Percentiles rank a stretch among this genome's conserved stretches.
phyloP scores from a whole-genome alignment of 495 filamentous ascomycete species.

The Lasiosphaeria ovina region DNA sequence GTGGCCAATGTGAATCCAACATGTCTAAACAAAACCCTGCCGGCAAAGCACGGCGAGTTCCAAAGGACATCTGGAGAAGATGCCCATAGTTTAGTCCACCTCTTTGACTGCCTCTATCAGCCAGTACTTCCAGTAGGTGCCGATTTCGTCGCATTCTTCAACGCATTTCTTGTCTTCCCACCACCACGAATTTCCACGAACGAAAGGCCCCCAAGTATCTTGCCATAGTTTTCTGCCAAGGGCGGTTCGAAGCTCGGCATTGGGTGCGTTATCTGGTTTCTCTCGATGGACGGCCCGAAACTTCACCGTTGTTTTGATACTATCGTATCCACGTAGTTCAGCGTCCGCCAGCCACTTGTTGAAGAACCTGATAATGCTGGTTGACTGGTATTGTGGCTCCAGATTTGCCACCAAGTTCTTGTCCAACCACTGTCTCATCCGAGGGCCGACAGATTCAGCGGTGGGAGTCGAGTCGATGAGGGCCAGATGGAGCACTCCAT shows the following conservation, averaged over 20 bases:
- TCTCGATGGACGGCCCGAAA: slow-evolving; percentile 32
- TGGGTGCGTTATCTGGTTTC: slow-evolving; percentile 11
- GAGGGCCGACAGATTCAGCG: slow-evolving; percentile 42
- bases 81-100: neutral
- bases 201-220: slow-evolving; percentile 47
- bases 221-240: slow-evolving; percentile 44
- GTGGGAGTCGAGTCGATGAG: slow-evolving; percentile 49
- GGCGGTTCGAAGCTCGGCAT: slow-evolving; percentile 37
- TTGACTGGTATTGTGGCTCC: slow-evolving; percentile 44
- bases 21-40: no score
- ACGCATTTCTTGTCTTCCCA: slow-evolving; percentile 49
- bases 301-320: slow-evolving; percentile 33
- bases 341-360: slow-evolving; percentile 44
- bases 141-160: slow-evolving; percentile 44
- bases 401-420: slow-evolving; percentile 46
- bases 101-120: slow-evolving; percentile 46
- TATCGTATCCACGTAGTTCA: slow-evolving; percentile 32
- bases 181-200: slow-evolving; percentile 47
- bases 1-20: no score
- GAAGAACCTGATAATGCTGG: slow-evolving; percentile 42
- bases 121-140: slow-evolving; percentile 48
- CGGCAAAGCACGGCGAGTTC: no score
- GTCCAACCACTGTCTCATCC: slow-evolving; percentile 47
- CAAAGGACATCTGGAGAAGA: no score
- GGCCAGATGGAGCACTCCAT: slow-evolving; percentile 42